Evolutionary conservation across 192 early-diverging fungal species (phyloP), one percentile per base, ranked within the genome.

Genomic region (Mortierella claussenii): DNA sequence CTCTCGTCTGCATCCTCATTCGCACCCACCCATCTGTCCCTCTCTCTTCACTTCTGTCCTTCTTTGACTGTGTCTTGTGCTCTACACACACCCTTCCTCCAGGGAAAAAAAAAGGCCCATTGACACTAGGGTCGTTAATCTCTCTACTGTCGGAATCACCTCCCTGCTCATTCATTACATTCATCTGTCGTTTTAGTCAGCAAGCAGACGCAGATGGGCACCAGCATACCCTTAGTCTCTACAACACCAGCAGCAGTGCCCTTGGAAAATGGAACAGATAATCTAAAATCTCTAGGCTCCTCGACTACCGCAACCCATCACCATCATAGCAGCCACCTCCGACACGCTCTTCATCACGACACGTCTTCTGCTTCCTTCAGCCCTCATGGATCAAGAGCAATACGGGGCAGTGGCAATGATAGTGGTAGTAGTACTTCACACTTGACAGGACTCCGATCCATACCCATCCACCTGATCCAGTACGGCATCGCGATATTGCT

Each of bases 381-480:
- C 15, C 7, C 36, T 24, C 28, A 31, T 31, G 31, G 12, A 42
- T 5, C 11, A 44, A 43, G 2, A 36, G 13, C 49, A 18, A 47
- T 24, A 20, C 58, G 53, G 37, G 57, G 53, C 17, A 20, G 47
- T 42, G 12, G 3, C 57, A 60, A 28, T 24, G 43, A 23, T 37
- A 50, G 30, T 57, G 10, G 26, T 20, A 54, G 13, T 46, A 63
- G 43, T 17, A 11, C 12, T 34, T 46, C 45, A 45, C 31, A 44
- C 2, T 15, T n/a, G 2, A 53, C 62, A 46, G 69, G 55, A n/a
- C 26, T 65, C 15, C 4, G 20, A 27, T 74, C 71, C 30, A 56
- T 75, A 21, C 71, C 57, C 12, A 6, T 65, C 5, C 50, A 63
- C 5, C 40, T 66, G 24, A 34, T 66, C 26, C 55, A 75, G 10